Evolutionary conservation across 768 basidiomycete genomes (phyloP), one percentile per base, ranked within the genome.

Genomic region (Mycena galericulata): DNA sequence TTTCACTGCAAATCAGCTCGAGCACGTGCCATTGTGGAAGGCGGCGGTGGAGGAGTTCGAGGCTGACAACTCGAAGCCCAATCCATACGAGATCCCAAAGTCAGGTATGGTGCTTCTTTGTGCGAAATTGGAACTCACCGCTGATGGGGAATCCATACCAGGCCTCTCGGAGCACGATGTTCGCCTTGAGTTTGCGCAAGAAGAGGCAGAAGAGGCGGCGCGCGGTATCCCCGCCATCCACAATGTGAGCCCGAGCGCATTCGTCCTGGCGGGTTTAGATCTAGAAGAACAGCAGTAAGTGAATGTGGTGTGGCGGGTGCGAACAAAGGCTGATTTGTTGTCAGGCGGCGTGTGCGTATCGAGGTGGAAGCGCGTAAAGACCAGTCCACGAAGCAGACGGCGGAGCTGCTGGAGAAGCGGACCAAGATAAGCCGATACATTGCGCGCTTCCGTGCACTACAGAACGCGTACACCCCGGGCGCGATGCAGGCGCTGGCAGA

Each of bases 211-310:
- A 24, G 68, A 69, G n/a, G 24, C 24, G 4, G 41, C 41, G 30
- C n/a, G 9, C 0, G 68, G 68, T 0, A n/a, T 62, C 0, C 61
- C 68, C 4, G 14, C 14, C 4, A 58, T 69, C 22, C 56, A 58
- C 17, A 38, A 24, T 0, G 62, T 58, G 7, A 65, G 56, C 45
- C 62, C 68, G 24, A 55, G 56, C 22, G 24, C 56, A 0, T 69
- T 69, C 43, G 32, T 69, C 0, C 17, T 49, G 2, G 62, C 47
- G 4, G 62, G 32, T 0, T 36, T 69, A 3, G 55, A 59, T 14
- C 41, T 69, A 0, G 68, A 69, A 30, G 68, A 65, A 9, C 15
- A 63, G 38, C 68, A 69, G 68, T 69, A 24, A 4, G 68, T 60
- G 9, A 36, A 36, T 38, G n/a, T 30, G 4, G 2, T 14, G 1